These are phyloP conservation scores for Fistulinella cinereoalba DNA, from an alignment of 1,284 basidiomycete genomes.

Conservation along the genomic window DNA sequence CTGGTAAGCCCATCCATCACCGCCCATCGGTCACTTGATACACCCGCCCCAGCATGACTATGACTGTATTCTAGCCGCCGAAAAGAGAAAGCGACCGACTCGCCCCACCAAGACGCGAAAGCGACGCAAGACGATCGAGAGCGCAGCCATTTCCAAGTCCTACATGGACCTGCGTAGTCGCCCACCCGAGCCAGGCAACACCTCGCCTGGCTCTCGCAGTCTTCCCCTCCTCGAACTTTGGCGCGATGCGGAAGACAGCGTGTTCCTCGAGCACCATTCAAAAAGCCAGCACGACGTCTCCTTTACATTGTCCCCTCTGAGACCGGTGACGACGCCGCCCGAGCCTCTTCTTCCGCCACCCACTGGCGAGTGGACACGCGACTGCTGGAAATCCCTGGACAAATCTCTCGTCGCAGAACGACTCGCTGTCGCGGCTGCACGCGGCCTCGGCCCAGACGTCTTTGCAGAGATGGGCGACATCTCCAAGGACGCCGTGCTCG, in stretches of 20 bases:
- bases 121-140: conserved; percentile 29
- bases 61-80: conserved; percentile 67
- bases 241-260: conserved; percentile 26
- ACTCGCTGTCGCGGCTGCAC: conserved; percentile 41
- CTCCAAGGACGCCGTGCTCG: conserved; percentile 50
- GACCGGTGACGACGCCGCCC: background rate
- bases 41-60: conserved; percentile 67
- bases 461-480: conserved; percentile 52
- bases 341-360: conserved; percentile 6
- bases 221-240: conserved; percentile 30
- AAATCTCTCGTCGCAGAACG: conserved; percentile 73
- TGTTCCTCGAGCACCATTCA: conserved; percentile 30
- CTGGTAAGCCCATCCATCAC: conserved; percentile 47
- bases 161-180: conserved; percentile 10
- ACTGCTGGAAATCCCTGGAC: conserved; percentile 72
- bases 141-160: conserved; percentile 24
- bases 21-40: background rate
- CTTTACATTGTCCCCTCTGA: conserved; percentile 19
- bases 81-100: conserved; percentile 20
- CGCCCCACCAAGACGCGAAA: conserved; percentile 15
- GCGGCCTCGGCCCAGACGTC: conserved; percentile 29
- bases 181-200: conserved; percentile 3
- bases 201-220: conserved; percentile 20
- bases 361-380: conserved; percentile 55
- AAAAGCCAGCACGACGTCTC: conserved; percentile 16